Conservation (phyloP, 768 basidiomycete species). For the Mycena capillaripes region DNA sequence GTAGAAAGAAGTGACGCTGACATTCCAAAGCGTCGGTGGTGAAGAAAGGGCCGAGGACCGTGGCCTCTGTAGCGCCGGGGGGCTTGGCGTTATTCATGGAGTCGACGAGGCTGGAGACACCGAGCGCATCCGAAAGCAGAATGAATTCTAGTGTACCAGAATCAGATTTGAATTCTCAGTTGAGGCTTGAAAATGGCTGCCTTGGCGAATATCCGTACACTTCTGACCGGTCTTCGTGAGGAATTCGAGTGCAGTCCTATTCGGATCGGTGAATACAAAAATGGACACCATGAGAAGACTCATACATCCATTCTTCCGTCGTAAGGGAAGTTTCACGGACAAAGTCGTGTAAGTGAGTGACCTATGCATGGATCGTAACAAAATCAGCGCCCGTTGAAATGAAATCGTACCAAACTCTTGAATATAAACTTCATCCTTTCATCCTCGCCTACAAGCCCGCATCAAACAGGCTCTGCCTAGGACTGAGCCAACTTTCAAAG, state of each 20-base stretch:
- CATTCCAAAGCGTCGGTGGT: constrained; percentile 83
- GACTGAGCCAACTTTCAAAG: too few relatives aligned
- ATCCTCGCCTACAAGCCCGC: constrained; percentile 48
- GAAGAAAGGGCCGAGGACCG: constrained; percentile 87
- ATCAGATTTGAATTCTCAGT: constrained; percentile 31
- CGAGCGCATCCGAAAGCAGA: constrained; percentile 86
- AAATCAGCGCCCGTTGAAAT: neutral
- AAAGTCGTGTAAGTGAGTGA: constrained; percentile 82
- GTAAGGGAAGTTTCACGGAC: constrained; percentile 82
- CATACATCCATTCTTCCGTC: constrained; percentile 87
- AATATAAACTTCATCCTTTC: constrained; percentile 61
- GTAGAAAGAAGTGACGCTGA: constrained; percentile 48
- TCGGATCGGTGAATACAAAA: neutral
- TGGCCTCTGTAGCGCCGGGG: constrained; percentile 76
- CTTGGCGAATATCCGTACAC: constrained; percentile 76
- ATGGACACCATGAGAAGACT: neutral
- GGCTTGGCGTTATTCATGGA: constrained; percentile 77
- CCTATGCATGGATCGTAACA: constrained; percentile 46
- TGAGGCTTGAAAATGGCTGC: constrained; percentile 32
- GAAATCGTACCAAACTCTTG: constrained; percentile 51
- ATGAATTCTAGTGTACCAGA: constrained; percentile 74
- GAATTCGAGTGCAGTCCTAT: constrained; percentile 77
- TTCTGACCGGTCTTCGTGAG: constrained; percentile 82
- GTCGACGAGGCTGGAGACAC: constrained; percentile 85
- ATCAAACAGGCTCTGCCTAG: too few relatives aligned